Evolutionary conservation across 2,329 filamentous ascomycete species (phyloP).

Genomic region (Zymoseptoria ardabiliae): DNA sequence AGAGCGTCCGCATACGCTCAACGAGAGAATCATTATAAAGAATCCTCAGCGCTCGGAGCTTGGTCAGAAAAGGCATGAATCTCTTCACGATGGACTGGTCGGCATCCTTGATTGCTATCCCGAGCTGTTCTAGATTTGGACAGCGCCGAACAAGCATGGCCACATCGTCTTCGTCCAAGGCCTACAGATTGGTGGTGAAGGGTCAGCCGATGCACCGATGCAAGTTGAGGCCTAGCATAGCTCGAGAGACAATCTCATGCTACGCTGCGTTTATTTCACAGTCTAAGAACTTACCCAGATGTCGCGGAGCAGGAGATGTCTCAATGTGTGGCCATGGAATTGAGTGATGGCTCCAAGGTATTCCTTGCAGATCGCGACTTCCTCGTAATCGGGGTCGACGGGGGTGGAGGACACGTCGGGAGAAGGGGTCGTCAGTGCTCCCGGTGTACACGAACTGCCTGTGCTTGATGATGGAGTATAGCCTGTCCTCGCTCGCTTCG

Average conservation of each 20-base stretch:
- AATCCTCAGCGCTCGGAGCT: slow-evolving; percentile 36
- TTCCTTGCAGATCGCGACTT: slow-evolving; percentile 33
- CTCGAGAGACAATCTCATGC: neutral
- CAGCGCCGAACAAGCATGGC: slow-evolving; percentile 47
- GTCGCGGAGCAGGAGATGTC: slow-evolving; percentile 50
- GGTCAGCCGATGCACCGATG: neutral
- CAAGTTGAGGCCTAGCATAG: neutral
- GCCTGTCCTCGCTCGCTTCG: slow-evolving; percentile 16
- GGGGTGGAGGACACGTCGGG: slow-evolving; percentile 4
- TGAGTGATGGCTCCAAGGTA: slow-evolving; percentile 47
- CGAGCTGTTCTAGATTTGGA: slow-evolving; percentile 53
- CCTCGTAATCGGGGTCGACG: slow-evolving; percentile 9
- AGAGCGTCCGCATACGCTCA: slow-evolving; percentile 9
- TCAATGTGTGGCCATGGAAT: slow-evolving; percentile 45
- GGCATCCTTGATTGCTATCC: slow-evolving; percentile 49
- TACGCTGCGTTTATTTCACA: neutral
- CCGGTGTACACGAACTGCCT: slow-evolving; percentile 21
- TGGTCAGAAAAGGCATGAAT: slow-evolving; percentile 32
- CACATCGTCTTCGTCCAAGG: slow-evolving; percentile 42
- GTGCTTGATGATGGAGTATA: slow-evolving; percentile 9
- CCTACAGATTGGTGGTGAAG: slow-evolving; percentile 1
- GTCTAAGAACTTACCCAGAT: slow-evolving; percentile 36
- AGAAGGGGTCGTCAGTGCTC: slow-evolving; percentile 22
- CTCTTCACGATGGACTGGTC: slow-evolving; percentile 37
- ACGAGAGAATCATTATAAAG: slow-evolving; percentile 25